phyloP scores from a whole-genome alignment of 805 yeast species.

The Pichia thaimueangensis region DNA sequence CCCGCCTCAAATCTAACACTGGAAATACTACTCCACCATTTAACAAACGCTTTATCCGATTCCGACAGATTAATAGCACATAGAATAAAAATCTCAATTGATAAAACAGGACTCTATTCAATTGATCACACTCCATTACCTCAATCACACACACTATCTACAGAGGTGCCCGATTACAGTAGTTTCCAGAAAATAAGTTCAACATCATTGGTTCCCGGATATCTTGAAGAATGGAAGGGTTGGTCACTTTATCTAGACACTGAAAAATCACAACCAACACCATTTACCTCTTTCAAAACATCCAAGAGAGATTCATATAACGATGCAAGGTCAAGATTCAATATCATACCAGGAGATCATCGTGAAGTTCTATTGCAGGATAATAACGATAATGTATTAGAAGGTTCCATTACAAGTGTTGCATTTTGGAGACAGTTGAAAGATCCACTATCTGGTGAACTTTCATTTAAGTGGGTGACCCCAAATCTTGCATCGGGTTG shows the following conservation, averaged over 20 bases:
- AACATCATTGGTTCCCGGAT: background rate
- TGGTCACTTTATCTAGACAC: constrained; percentile 65
- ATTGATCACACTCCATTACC: constrained; percentile 24
- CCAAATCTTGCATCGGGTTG: constrained; percentile 79
- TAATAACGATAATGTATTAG: constrained; percentile 54
- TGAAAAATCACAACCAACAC: constrained; percentile 48
- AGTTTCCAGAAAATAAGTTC: constrained; percentile 1
- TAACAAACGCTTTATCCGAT: constrained; percentile 33
- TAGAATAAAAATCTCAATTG: constrained; percentile 43
- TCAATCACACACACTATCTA: constrained; percentile 5
- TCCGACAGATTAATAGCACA: constrained; percentile 32
- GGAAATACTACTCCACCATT: constrained; percentile 34
- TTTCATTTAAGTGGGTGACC: constrained; percentile 60
- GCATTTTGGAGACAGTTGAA: constrained; percentile 45
- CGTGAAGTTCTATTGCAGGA: constrained; percentile 69
- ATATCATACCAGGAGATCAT: constrained; percentile 28
- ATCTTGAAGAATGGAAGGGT: constrained; percentile 12
- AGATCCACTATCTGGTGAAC: constrained; percentile 24
- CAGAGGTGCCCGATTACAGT: constrained; percentile 3
- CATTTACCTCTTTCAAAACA: constrained; percentile 85
- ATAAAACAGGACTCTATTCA: constrained; percentile 27
- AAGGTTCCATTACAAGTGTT: constrained; percentile 77
- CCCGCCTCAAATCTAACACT: constrained; percentile 32
- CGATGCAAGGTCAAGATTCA: constrained; percentile 47
- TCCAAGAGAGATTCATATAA: constrained; percentile 62